Percentiles rank a stretch among this genome's conserved stretches.
Conservation (phyloP, 352 stramenopile genomes). For the Blastocystis sp. region DNA sequence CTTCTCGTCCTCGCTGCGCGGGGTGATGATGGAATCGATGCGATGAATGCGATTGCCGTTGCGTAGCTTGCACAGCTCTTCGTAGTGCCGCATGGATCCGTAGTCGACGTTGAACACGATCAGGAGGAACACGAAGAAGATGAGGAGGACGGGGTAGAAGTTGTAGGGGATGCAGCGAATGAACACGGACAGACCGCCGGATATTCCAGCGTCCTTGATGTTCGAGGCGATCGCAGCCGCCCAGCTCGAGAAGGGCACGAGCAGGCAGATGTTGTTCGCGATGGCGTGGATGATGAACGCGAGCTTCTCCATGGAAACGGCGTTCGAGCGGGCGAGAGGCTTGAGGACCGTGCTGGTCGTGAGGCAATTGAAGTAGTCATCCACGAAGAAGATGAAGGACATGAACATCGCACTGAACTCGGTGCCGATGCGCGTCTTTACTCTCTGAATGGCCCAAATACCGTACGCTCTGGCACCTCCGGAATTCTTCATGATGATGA, state of each 20-base stretch:
- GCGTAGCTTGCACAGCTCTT: conserved; percentile 32
- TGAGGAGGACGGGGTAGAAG: conserved; percentile 54
- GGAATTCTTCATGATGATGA: conserved; percentile 67
- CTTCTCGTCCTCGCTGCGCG: conserved; percentile 15
- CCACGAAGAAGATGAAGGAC: conserved; percentile 59
- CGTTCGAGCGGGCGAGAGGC: conserved; percentile 30
- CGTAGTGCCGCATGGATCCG: conserved; percentile 54
- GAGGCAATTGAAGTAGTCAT: conserved; percentile 69
- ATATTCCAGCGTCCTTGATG: conserved; percentile 45
- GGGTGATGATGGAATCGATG: background rate
- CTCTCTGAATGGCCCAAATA: conserved; percentile 54
- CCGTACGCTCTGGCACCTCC: conserved; percentile 54
- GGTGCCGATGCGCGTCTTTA: conserved; percentile 51
- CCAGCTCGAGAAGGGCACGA: conserved; percentile 66
- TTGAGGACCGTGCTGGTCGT: conserved; percentile 63
- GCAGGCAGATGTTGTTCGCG: conserved; percentile 58
- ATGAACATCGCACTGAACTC: conserved; percentile 61
- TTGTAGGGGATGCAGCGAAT: conserved; percentile 60
- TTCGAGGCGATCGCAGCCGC: conserved; percentile 63
- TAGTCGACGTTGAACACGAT: conserved; percentile 56
- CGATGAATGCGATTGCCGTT: background rate
- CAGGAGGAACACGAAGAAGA: conserved; percentile 52
- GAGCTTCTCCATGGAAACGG: conserved; percentile 62
- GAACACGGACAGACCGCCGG: conserved; percentile 46
- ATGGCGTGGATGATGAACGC: conserved; percentile 66